A percentile compares a stretch with the other conserved stretches of the same genome.
Conservation (phyloP, 495 filamentous ascomycete genomes). For the Xylaria palmicola region DNA sequence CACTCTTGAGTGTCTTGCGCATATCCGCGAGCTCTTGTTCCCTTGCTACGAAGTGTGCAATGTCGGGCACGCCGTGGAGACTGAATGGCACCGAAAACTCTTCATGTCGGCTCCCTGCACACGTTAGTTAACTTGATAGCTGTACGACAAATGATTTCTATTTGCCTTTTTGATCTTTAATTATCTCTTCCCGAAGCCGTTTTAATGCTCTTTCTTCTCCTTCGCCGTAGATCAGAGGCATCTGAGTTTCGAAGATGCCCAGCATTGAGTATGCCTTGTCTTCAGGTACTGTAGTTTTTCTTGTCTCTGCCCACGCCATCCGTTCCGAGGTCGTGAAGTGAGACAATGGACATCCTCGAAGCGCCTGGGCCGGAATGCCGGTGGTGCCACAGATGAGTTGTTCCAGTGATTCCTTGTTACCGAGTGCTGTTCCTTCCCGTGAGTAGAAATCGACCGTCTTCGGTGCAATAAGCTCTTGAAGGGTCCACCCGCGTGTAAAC, state of each 20-base stretch:
- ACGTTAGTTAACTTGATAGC: background rate
- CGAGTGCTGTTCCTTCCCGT: background rate
- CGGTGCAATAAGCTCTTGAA: background rate
- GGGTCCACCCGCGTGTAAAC: background rate
- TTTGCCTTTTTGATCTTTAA: background rate
- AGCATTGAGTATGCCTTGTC: constrained; percentile 26
- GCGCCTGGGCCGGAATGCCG: background rate
- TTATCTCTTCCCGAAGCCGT: background rate
- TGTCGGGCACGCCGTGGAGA: background rate
- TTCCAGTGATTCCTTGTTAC: background rate
- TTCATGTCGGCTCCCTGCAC: background rate
- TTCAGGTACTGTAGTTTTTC: background rate
- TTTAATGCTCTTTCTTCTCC: background rate
- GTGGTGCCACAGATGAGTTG: background rate
- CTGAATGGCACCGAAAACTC: background rate
- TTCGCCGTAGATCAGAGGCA: constrained; percentile 29
- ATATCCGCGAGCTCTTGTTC: background rate
- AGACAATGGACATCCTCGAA: background rate
- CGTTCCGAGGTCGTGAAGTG: background rate
- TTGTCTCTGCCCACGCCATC: background rate
- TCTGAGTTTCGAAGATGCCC: constrained; percentile 25
- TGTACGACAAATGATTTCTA: too few species aligned
- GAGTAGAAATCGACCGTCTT: background rate
- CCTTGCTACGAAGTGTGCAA: background rate
- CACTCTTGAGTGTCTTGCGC: background rate